Conservation (phyloP, 1,139 yeast genomes). For the Petasospora fabianii region DNA sequence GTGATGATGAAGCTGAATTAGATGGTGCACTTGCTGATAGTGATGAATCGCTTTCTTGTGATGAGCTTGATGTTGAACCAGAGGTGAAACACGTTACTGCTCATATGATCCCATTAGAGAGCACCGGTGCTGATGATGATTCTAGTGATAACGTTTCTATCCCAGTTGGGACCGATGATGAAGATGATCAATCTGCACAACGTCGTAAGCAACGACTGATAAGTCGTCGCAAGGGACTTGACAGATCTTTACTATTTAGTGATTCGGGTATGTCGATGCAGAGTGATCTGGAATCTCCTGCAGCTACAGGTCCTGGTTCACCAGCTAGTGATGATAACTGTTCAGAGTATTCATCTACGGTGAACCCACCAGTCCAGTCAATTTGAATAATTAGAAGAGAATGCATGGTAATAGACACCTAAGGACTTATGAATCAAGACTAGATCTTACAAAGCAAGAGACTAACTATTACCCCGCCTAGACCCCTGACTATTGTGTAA, state of each 20-base stretch:
- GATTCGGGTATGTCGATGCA: constrained; percentile 4
- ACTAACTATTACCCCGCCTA: too few species aligned
- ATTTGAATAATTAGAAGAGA: too few species aligned
- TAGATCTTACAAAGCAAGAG: too few species aligned
- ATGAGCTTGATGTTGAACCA: not conserved
- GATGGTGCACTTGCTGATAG: too few species aligned
- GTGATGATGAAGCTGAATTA: constrained; percentile 16
- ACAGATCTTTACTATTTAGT: constrained; percentile 4
- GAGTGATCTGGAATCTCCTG: constrained; percentile 24
- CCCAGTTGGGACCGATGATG: constrained; percentile 24
- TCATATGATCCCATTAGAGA: constrained; percentile 6
- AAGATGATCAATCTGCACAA: constrained; percentile 17
- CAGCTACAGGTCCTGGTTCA: constrained; percentile 26
- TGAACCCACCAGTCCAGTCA: constrained; percentile 11
- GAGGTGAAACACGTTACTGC: constrained; percentile 5
- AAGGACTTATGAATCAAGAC: too few species aligned
- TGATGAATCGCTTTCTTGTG: constrained; percentile 3
- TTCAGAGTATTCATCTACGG: constrained; percentile 13
- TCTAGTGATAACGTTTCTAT: constrained; percentile 22
- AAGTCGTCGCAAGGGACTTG: constrained; percentile 16
- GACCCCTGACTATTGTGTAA: not conserved
- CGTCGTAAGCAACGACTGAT: constrained; percentile 26
- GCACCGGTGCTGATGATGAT: constrained; percentile 12
- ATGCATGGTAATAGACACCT: too few species aligned
- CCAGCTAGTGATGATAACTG: constrained; percentile 24